Evolutionary conservation across 495 filamentous ascomycete genomes (phyloP).

Genomic region (Neurospora sp.): DNA sequence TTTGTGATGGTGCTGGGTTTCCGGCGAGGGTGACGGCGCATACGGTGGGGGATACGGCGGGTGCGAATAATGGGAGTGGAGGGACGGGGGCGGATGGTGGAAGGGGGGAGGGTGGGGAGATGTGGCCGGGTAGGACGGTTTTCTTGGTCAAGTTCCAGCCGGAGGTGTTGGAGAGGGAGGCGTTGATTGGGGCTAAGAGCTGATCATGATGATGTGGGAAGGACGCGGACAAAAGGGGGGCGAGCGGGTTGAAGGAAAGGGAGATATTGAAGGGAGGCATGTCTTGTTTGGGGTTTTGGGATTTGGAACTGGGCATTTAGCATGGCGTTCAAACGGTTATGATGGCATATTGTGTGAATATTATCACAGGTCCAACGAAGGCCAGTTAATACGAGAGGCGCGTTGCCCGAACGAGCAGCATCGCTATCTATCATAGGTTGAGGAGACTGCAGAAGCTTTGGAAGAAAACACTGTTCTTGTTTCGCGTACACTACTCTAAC

Average conservation of each 20-base stretch:
- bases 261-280: no score
- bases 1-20: constrained; percentile 86
- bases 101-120: constrained; percentile 61
- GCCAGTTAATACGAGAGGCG: neutral
- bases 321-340: constrained; percentile 13
- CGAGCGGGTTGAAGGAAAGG: no score
- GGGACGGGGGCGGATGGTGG: neutral
- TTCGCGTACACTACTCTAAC: neutral
- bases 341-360: neutral
- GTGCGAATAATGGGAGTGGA: neutral
- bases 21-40: constrained; percentile 85
- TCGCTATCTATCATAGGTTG: neutral
- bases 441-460: neutral
- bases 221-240: no score
- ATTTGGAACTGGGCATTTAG: constrained; percentile 9
- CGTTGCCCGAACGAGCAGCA: neutral
- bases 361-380: neutral
- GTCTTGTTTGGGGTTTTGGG: neutral
- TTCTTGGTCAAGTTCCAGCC: constrained; percentile 86
- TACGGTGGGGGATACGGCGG: constrained; percentile 41
- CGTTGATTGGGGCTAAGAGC: constrained; percentile 37
- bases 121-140: constrained; percentile 93
- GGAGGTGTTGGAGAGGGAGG: constrained; percentile 85
- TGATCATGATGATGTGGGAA: no score
- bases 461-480: neutral